Conservation (phyloP, 2,329 filamentous ascomycete genomes). For the Colletotrichum sojae region DNA sequence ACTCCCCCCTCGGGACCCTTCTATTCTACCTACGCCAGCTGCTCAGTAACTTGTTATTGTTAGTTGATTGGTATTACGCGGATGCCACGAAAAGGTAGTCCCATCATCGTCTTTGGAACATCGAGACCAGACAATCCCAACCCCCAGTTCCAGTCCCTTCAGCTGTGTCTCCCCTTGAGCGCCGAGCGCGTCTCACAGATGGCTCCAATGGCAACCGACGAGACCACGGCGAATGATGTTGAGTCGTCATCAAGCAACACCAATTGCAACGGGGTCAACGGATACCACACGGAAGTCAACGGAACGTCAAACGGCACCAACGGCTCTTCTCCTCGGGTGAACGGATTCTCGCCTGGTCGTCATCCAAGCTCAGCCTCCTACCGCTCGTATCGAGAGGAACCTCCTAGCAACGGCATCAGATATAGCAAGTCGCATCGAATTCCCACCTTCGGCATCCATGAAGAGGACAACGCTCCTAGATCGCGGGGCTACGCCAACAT, state of each 20-base stretch:
- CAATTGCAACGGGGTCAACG: conserved; percentile 32
- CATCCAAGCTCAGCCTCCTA: conserved; percentile 32
- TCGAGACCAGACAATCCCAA: not conserved
- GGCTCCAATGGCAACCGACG: conserved; percentile 35
- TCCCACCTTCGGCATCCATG: conserved; percentile 47
- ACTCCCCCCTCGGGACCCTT: conserved; percentile 1
- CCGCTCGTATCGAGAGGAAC: conserved; percentile 39
- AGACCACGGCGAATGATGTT: conserved; percentile 10
- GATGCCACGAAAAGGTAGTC: too few species aligned
- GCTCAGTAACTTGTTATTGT: not conserved
- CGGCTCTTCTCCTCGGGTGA: conserved; percentile 29
- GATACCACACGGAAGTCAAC: conserved; percentile 17
- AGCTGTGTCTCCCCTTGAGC: conserved; percentile 1
- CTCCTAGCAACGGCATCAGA: conserved; percentile 39
- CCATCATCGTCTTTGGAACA: too few species aligned
- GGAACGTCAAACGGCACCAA: conserved; percentile 21
- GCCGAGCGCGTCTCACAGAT: conserved; percentile 13
- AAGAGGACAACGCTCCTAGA: conserved; percentile 52
- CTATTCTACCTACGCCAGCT: not conserved
- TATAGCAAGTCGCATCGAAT: conserved; percentile 46
- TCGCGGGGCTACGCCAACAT: conserved; percentile 49
- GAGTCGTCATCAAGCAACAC: conserved; percentile 25
- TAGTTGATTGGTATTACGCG: not conserved
- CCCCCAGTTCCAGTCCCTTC: not conserved
- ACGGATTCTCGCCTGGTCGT: conserved; percentile 31